A percentile compares a stretch with the other conserved stretches of the same genome.
Conservation (phyloP, 2,329 filamentous ascomycete species). For the Xylariomycetidae sp. region DNA sequence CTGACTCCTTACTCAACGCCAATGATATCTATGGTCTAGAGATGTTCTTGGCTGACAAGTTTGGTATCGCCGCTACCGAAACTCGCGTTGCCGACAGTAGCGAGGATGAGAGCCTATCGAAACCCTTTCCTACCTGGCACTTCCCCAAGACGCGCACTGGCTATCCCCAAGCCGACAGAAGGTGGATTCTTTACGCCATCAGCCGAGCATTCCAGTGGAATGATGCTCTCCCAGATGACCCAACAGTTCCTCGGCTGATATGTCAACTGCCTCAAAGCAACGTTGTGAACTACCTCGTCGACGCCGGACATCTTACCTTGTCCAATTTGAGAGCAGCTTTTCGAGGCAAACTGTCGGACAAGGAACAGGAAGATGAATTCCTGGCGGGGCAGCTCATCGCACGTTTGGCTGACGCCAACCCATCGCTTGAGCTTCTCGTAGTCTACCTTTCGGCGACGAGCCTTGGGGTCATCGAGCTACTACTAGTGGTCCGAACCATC, state of each 20-base stretch:
- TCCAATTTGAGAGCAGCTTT: slow-evolving; percentile 55
- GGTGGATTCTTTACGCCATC: slow-evolving; percentile 60
- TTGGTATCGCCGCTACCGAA: slow-evolving; percentile 33
- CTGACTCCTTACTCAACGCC: slow-evolving; percentile 41
- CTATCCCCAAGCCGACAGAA: slow-evolving; percentile 54
- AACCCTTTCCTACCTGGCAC: slow-evolving; percentile 41
- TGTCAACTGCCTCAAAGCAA: slow-evolving; percentile 46
- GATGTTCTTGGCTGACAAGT: slow-evolving; percentile 40
- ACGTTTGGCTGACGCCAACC: slow-evolving; percentile 59
- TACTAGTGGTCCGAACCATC: slow-evolving; percentile 58
- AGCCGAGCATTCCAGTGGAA: slow-evolving; percentile 55
- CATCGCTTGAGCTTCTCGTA: slow-evolving; percentile 60
- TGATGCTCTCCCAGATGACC: slow-evolving; percentile 35
- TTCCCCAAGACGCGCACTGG: slow-evolving; percentile 37
- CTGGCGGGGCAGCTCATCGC: slow-evolving; percentile 56
- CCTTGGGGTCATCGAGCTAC: slow-evolving; percentile 59
- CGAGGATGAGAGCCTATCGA: slow-evolving; percentile 3
- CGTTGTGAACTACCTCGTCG: slow-evolving; percentile 51
- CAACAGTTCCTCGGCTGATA: slow-evolving; percentile 32
- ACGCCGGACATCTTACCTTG: slow-evolving; percentile 54
- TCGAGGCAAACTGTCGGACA: slow-evolving; percentile 37
- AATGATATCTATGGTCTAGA: slow-evolving; percentile 46
- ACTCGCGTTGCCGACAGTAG: slow-evolving; percentile 13
- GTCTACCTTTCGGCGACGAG: slow-evolving; percentile 60
- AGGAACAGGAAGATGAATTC: slow-evolving; percentile 39